Percentiles rank a stretch among this genome's conserved stretches.
Conservation (phyloP, 1,284 basidiomycete species). For the Cronartium quercuum region DNA sequence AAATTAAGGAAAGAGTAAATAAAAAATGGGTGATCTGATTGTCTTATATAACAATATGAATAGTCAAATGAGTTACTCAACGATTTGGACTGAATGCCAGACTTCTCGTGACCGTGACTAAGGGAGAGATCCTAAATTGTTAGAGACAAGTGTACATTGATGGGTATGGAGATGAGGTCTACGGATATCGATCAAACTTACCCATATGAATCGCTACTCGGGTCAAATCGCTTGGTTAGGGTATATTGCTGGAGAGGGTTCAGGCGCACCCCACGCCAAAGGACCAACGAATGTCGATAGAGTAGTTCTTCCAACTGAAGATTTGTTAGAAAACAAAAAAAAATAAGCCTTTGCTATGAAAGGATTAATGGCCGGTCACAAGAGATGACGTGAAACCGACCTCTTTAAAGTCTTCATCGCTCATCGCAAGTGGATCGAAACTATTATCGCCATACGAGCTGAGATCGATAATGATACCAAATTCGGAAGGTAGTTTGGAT, state of each 20-base stretch:
- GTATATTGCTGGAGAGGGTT: conserved; percentile 44
- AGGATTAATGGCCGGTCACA: neutral
- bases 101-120: conserved; percentile 45
- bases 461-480: conserved; percentile 21
- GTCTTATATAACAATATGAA: neutral
- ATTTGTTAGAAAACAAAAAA: neutral
- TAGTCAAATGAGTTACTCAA: neutral
- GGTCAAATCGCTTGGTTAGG: conserved; percentile 44
- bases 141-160: neutral
- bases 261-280: conserved; percentile 46
- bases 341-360: no score
- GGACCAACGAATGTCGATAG: conserved; percentile 46
- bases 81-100: conserved; percentile 27
- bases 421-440: conserved; percentile 19
- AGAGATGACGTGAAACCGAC: neutral
- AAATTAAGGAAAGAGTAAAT: neutral
- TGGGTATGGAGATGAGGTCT: conserved; percentile 33
- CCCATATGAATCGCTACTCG: conserved; percentile 15
- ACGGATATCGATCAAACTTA: neutral
- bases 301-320: conserved; percentile 44
- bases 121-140: conserved; percentile 28
- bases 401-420: conserved; percentile 16
- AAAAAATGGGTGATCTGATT: neutral
- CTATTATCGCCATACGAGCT: neutral
- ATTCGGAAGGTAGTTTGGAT: conserved; percentile 8